Evolutionary conservation across 192 early-diverging fungal genomes (phyloP).

Genomic region (Diversispora epigaea): DNA sequence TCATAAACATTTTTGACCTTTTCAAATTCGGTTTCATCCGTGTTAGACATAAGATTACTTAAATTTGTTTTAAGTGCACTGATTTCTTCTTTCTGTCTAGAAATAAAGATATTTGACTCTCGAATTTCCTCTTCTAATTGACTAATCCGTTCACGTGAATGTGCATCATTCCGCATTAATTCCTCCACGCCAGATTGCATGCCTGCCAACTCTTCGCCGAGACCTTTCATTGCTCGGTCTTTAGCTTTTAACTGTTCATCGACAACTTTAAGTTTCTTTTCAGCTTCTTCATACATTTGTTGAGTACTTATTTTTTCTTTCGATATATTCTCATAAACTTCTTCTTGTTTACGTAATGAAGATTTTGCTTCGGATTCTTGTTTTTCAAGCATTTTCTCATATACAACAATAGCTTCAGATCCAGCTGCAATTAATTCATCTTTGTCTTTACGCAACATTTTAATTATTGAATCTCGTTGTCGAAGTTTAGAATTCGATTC

Average conservation of each 20-base stretch:
- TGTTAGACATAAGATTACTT: conserved; percentile 46
- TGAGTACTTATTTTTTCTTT: conserved; percentile 15
- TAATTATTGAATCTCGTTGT: conserved; percentile 40
- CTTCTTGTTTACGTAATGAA: conserved; percentile 29
- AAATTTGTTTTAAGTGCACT: conserved; percentile 48
- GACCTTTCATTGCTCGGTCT: conserved; percentile 15
- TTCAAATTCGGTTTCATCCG: conserved; percentile 47
- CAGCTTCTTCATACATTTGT: conserved; percentile 24
- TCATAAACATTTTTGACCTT: conserved; percentile 54
- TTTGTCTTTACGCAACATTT: conserved; percentile 36
- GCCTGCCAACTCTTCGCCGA: conserved; percentile 26
- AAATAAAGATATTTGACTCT: conserved; percentile 33
- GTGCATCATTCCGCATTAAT: conserved; percentile 29
- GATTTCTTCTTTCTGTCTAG: conserved; percentile 45
- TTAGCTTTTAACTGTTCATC: conserved; percentile 32
- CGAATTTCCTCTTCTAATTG: conserved; percentile 37
- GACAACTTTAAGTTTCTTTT: too few species aligned
- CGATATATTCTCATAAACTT: neutral
- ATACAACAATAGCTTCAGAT: conserved; percentile 48
- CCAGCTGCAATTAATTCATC: conserved; percentile 32
- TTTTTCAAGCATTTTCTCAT: conserved; percentile 45
- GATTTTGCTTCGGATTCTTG: conserved; percentile 35
- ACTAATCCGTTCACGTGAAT: conserved; percentile 28
- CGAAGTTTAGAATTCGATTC: conserved; percentile 36
- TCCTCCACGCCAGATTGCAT: conserved; percentile 24